These are phyloP conservation scores for Hsuehochloa calcarea DNA, from an alignment of 176 grass and related monocot genomes.

Conservation along the genomic window DNA sequence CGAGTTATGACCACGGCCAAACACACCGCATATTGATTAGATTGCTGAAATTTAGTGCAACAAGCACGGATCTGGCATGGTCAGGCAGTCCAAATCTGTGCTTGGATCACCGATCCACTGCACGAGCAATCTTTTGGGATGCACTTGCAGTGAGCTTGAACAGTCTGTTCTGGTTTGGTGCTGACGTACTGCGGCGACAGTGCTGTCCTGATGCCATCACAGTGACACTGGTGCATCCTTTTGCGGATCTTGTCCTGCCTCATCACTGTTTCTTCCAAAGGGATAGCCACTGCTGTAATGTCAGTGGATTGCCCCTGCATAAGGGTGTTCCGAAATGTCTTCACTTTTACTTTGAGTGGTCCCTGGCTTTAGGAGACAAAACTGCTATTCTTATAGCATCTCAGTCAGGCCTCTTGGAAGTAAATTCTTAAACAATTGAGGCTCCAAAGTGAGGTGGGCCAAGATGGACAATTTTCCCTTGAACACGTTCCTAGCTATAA, in stretches of 20 bases:
- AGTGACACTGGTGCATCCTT: conserved; percentile 20
- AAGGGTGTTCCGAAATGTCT: background rate
- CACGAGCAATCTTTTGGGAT: background rate
- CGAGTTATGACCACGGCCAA: background rate
- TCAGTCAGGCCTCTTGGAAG: background rate
- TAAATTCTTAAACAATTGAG: background rate
- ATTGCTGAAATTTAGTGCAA: background rate
- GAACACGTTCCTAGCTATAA: background rate
- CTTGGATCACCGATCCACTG: background rate
- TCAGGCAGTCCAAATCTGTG: background rate
- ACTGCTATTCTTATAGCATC: background rate
- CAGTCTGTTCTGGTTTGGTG: background rate
- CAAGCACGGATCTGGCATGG: background rate
- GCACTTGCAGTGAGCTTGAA: background rate
- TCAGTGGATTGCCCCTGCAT: background rate
- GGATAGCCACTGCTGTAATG: background rate
- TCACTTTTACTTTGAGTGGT: background rate
- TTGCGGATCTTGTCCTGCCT: conserved; percentile 45
- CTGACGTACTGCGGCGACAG: background rate
- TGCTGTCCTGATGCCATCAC: background rate
- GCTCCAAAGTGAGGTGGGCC: background rate
- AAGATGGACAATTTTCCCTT: background rate
- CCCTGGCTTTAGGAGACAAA: background rate
- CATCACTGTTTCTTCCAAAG: conserved; percentile 18
- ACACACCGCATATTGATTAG: background rate